A percentile compares a stretch with the other conserved stretches of the same genome.
Evolutionary conservation across 2,329 filamentous ascomycete genomes (phyloP).

Genomic region (Aspergillus pseudotamarii): DNA sequence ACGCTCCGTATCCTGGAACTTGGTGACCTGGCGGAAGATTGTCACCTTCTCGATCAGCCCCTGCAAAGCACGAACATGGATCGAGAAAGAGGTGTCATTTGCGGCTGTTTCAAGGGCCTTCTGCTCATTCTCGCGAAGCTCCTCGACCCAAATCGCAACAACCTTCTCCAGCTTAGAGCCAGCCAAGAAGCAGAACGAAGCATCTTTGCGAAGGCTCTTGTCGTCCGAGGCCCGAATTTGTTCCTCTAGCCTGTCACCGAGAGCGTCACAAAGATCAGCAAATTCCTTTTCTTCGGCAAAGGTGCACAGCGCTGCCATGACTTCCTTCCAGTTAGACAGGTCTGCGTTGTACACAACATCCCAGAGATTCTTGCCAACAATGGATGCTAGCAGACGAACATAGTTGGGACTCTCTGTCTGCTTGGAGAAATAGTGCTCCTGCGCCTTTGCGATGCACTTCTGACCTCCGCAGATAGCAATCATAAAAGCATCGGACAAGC

Average conservation of each 20-base stretch:
- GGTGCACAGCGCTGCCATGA: conserved; percentile 93
- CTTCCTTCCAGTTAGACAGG: conserved; percentile 91
- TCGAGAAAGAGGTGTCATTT: conserved; percentile 82
- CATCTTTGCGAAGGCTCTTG: conserved; percentile 71
- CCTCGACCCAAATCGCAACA: conserved; percentile 87
- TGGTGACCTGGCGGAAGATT: conserved; percentile 90
- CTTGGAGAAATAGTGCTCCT: conserved; percentile 84
- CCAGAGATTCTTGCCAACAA: conserved; percentile 96
- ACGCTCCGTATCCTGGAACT: conserved; percentile 81
- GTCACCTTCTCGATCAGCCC: conserved; percentile 98
- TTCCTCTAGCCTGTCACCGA: conserved; percentile 88
- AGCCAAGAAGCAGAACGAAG: conserved; percentile 93
- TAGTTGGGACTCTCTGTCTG: conserved; percentile 87
- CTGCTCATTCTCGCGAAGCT: conserved; percentile 82
- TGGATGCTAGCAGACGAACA: conserved; percentile 82
- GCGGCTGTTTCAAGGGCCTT: conserved; percentile 69
- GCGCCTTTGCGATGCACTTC: conserved; percentile 90
- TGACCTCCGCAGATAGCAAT: conserved; percentile 96
- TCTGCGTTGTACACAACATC: conserved; percentile 97
- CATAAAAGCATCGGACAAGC: conserved; percentile 95
- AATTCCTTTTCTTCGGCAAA: conserved; percentile 92
- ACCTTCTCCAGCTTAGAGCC: conserved; percentile 98
- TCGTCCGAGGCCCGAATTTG: conserved; percentile 59
- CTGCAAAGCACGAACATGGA: conserved; percentile 86
- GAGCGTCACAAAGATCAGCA: conserved; percentile 88